Conservation (phyloP, 2,329 filamentous ascomycete species). For the Sarocladium brachiariae region DNA sequence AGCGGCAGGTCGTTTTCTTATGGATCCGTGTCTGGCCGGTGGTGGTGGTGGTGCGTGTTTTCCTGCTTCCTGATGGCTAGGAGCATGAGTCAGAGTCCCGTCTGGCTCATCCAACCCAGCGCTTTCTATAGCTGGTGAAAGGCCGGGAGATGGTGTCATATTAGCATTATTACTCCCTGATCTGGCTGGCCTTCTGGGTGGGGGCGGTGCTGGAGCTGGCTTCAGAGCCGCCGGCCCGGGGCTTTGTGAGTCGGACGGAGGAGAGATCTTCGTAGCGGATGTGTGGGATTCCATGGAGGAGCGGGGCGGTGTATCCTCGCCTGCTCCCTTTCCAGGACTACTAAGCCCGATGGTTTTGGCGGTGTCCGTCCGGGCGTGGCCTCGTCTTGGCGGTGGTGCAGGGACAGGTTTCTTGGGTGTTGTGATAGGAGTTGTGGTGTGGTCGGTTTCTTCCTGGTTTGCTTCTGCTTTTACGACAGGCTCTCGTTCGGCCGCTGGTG, state of each 20-base stretch:
- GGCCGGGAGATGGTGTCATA: neutral
- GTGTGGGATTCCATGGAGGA: slow-evolving; percentile 42
- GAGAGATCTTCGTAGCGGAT: slow-evolving; percentile 34
- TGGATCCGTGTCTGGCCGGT: slow-evolving; percentile 36
- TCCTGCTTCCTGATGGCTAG: slow-evolving; percentile 4
- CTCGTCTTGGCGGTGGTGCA: slow-evolving; percentile 43
- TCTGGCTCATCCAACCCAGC: neutral
- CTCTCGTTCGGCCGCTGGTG: slow-evolving; percentile 43
- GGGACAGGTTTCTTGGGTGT: slow-evolving; percentile 36
- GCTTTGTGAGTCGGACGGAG: too few species aligned
- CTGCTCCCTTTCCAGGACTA: slow-evolving; percentile 5
- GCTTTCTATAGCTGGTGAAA: slow-evolving; percentile 8
- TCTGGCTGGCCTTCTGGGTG: slow-evolving; percentile 43
- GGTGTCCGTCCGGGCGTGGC: slow-evolving; percentile 40
- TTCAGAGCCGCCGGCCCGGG: too few species aligned
- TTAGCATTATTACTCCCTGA: slow-evolving; percentile 19
- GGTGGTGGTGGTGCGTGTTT: slow-evolving; percentile 37
- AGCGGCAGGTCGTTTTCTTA: slow-evolving; percentile 26
- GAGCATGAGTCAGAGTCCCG: too few species aligned
- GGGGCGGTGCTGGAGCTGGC: slow-evolving; percentile 42
- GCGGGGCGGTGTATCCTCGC: slow-evolving; percentile 35
- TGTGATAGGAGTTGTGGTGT: slow-evolving; percentile 15
- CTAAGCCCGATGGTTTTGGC: slow-evolving; percentile 17
- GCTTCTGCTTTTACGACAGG: neutral
- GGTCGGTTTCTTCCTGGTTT: neutral